Conservation (phyloP, 306 rosid species). For the Albizia julibrissin region DNA sequence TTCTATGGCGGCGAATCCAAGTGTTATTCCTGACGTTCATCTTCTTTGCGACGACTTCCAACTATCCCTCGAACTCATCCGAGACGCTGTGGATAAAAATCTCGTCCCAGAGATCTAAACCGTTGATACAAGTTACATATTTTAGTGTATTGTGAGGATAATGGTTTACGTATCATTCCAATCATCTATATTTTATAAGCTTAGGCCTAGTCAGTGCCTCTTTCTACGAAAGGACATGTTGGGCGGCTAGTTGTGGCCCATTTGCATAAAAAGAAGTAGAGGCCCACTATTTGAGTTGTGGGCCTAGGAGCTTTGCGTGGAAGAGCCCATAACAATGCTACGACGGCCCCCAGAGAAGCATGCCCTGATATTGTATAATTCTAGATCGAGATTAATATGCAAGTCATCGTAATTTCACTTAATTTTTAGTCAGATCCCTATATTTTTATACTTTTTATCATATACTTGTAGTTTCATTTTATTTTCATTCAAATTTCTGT, state of each 20-base stretch:
- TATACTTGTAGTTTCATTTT: too few species aligned
- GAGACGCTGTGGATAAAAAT: constrained; percentile 32
- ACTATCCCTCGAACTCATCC: constrained; percentile 54
- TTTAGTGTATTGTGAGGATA: too few species aligned
- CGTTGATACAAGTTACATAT: too few species aligned
- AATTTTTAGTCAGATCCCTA: too few species aligned
- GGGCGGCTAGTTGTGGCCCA: background rate
- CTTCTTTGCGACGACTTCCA: constrained; percentile 56
- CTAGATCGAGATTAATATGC: too few species aligned
- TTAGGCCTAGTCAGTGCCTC: background rate
- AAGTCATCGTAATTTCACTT: too few species aligned
- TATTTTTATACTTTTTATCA: too few species aligned
- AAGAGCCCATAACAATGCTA: background rate
- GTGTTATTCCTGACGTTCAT: constrained; percentile 55
- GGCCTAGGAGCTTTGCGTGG: background rate
- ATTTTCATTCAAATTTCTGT: too few species aligned
- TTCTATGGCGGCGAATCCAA: constrained; percentile 56
- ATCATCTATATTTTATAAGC: background rate
- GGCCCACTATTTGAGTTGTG: background rate
- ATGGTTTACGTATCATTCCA: too few species aligned
- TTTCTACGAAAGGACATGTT: background rate
- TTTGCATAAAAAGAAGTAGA: background rate
- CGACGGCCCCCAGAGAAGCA: background rate
- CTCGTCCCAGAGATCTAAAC: background rate
- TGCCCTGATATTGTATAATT: too few species aligned